These are phyloP conservation scores for Vinca minor DNA, from an alignment of 257 asterid species.

Conservation along the genomic window DNA sequence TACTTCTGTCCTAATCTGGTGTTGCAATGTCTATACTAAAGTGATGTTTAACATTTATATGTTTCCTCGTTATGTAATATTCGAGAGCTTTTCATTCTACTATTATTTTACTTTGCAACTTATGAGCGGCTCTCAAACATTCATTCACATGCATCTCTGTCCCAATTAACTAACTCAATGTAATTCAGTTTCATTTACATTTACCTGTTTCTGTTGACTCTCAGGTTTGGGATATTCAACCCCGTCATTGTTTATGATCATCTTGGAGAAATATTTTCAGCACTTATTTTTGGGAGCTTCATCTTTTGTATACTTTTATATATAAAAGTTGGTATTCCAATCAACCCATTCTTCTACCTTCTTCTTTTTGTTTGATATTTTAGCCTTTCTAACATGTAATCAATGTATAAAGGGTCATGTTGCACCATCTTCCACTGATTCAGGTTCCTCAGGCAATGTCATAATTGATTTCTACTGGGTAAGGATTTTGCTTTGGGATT, in stretches of 20 bases:
- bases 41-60: not conserved
- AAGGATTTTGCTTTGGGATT: slow-evolving; percentile 20
- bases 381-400: slow-evolving; percentile 30
- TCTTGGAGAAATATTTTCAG: slow-evolving; percentile 83
- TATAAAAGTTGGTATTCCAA: slow-evolving; percentile 54
- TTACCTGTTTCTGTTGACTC: slow-evolving; percentile 10
- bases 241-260: slow-evolving; percentile 82
- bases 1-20: too few relatives aligned
- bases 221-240: slow-evolving; percentile 86
- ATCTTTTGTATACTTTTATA: slow-evolving; percentile 68
- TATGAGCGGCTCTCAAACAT: not conserved
- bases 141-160: not conserved
- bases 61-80: not conserved
- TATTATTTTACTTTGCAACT: not conserved
- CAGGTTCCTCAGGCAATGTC: slow-evolving; percentile 85
- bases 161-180: not conserved
- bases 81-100: not conserved
- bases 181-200: slow-evolving; percentile 5
- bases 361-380: slow-evolving; percentile 4
- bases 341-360: slow-evolving; percentile 4
- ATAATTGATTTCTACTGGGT: slow-evolving; percentile 94
- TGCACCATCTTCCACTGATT: slow-evolving; percentile 85
- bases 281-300: slow-evolving; percentile 83
- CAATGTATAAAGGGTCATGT: slow-evolving; percentile 55
- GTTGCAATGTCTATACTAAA: not conserved